A percentile compares a stretch with the other conserved stretches of the same genome.
Conservation (phyloP, 352 stramenopile genomes). For the Phytophthora macrochlamydospora region DNA sequence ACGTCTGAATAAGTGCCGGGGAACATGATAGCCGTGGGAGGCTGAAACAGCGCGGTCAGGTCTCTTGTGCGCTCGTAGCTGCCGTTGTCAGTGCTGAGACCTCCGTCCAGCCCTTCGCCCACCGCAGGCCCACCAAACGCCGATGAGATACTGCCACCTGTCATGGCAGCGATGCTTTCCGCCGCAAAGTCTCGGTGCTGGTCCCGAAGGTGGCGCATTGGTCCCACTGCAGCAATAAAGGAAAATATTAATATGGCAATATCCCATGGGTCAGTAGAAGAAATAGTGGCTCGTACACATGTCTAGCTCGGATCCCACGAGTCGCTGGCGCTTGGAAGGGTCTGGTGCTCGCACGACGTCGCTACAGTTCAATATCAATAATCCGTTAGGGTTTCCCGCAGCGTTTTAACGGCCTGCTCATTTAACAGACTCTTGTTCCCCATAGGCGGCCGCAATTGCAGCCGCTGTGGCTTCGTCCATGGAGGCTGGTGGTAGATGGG, state of each 20-base stretch:
- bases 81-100: conserved; percentile 10
- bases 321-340: conserved; percentile 81
- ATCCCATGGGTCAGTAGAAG: background rate
- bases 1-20: conserved; percentile 81
- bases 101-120: conserved; percentile 10
- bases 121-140: conserved; percentile 41
- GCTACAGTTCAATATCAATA: conserved; percentile 11
- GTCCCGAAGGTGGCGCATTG: conserved; percentile 65
- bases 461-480: conserved; percentile 42
- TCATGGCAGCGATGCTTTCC: conserved; percentile 82
- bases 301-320: conserved; percentile 65
- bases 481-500: background rate
- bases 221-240: conserved; percentile 28
- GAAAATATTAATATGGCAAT: background rate
- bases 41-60: conserved; percentile 75
- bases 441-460: conserved; percentile 34
- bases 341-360: conserved; percentile 76
- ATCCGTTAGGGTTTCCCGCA: background rate
- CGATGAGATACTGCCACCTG: conserved; percentile 46
- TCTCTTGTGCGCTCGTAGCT: conserved; percentile 42
- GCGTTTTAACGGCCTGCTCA: background rate
- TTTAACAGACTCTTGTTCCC: conserved; percentile 41
- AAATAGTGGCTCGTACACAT: conserved; percentile 27
- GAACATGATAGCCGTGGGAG: conserved; percentile 78
- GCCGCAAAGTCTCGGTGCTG: conserved; percentile 83